These are phyloP conservation scores for Rhodomyrtus psidioides DNA, from an alignment of 441 rosid genomes.

Conservation along the genomic window DNA sequence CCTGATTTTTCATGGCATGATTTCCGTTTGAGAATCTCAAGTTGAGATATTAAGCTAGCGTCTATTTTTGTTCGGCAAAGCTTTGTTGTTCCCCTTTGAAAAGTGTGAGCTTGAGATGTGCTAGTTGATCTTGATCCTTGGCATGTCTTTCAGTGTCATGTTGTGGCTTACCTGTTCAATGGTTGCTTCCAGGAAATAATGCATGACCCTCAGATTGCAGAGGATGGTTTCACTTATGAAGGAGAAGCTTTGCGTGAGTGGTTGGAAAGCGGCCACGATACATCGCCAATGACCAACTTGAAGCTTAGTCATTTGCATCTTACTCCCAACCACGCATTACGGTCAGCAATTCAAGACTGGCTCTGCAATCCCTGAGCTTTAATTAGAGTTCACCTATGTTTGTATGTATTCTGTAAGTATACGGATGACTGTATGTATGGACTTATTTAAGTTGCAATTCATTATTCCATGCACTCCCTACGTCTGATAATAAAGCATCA, in stretches of 20 bases:
- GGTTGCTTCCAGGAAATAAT: conserved; percentile 58
- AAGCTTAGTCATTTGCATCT: conserved; percentile 42
- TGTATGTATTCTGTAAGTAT: background rate
- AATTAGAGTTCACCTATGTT: background rate
- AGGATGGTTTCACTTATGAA: conserved; percentile 74
- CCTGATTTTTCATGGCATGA: background rate
- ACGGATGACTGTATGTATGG: background rate
- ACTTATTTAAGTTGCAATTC: background rate
- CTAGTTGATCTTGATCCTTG: background rate
- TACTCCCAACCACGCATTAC: conserved; percentile 52
- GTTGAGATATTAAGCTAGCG: background rate
- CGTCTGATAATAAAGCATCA: background rate
- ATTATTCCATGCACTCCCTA: background rate
- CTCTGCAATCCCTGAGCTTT: conserved; percentile 39
- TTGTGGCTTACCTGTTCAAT: background rate
- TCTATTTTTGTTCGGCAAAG: background rate
- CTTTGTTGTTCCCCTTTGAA: background rate
- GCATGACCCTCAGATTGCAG: conserved; percentile 75
- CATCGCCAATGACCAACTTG: conserved; percentile 79
- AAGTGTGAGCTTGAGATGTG: background rate
- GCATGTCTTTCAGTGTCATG: background rate
- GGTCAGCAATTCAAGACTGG: conserved; percentile 72
- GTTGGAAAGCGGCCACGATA: conserved; percentile 49
- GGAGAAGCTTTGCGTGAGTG: conserved; percentile 51
- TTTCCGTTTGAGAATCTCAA: background rate